phyloP scores from a whole-genome alignment of 495 filamentous ascomycete species.

The Aspergillus carlsbadensis region DNA sequence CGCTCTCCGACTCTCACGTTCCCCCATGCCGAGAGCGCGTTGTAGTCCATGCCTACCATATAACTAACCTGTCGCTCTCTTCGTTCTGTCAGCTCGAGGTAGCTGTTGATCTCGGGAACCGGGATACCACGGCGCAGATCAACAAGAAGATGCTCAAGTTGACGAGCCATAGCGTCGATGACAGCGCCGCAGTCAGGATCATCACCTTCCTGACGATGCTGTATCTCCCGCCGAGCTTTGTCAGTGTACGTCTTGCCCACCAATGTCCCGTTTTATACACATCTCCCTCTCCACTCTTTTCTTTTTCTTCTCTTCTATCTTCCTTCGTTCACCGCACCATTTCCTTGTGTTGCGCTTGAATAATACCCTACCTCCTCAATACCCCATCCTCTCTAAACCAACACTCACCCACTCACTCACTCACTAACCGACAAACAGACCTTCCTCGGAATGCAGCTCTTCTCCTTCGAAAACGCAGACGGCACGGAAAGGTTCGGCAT shows the following conservation, averaged over 20 bases:
- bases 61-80: too few species aligned
- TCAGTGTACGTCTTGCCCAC: neutral
- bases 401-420: too few species aligned
- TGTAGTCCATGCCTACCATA: too few species aligned
- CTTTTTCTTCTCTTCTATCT: too few species aligned
- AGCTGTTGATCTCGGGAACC: neutral
- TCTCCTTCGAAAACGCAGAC: neutral
- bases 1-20: too few species aligned
- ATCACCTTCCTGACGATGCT: neutral
- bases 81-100: neutral
- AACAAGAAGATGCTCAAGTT: neutral
- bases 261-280: neutral
- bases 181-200: neutral
- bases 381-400: too few species aligned
- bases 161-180: neutral
- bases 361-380: too few species aligned
- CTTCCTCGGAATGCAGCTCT: neutral
- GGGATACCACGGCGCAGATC: neutral
- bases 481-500: neutral
- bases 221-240: neutral
- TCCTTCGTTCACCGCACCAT: too few species aligned
- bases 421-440: neutral
- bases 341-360: too few species aligned
- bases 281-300: too few species aligned
- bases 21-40: too few species aligned